phyloP scores from a whole-genome alignment of 106 monocot species.

The Gastrodia elata region DNA sequence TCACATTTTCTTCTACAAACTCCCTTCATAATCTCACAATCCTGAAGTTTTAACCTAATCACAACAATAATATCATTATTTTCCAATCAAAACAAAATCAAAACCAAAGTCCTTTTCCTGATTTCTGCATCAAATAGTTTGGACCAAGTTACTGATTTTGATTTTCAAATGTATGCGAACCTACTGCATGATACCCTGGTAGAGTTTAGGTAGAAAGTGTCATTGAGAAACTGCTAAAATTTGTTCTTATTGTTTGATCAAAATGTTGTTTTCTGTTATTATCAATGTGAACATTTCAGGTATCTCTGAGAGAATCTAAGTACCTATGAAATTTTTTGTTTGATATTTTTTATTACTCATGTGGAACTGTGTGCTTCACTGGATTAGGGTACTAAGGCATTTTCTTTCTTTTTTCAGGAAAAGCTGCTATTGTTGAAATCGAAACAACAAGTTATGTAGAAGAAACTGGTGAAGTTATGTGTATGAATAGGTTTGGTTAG shows the following conservation, averaged over 20 bases:
- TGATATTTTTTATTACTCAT: not conserved
- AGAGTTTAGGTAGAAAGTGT: too few species aligned
- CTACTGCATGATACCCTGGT: too few species aligned
- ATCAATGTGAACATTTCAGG: not conserved
- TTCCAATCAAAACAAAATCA: too few species aligned
- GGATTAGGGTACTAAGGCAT: not conserved
- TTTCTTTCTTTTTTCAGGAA: conserved; percentile 33
- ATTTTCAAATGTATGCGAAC: not conserved
- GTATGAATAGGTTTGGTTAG: conserved; percentile 70
- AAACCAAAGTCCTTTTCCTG: too few species aligned
- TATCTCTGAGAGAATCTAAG: not conserved
- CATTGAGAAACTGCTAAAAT: too few species aligned
- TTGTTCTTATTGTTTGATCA: not conserved
- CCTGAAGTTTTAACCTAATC: too few species aligned
- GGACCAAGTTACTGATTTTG: not conserved
- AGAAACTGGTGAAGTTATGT: conserved; percentile 73
- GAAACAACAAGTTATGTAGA: conserved; percentile 81
- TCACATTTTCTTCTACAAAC: too few species aligned
- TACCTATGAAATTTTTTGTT: not conserved
- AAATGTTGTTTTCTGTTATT: not conserved
- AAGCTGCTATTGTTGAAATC: conserved; percentile 83
- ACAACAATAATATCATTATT: too few species aligned
- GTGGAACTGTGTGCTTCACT: not conserved
- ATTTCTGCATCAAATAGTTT: not conserved
- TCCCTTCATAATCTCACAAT: too few species aligned